Conservation (phyloP, 371 early-diverging fungal species). For the Amoeboaphelidium occidentale region DNA sequence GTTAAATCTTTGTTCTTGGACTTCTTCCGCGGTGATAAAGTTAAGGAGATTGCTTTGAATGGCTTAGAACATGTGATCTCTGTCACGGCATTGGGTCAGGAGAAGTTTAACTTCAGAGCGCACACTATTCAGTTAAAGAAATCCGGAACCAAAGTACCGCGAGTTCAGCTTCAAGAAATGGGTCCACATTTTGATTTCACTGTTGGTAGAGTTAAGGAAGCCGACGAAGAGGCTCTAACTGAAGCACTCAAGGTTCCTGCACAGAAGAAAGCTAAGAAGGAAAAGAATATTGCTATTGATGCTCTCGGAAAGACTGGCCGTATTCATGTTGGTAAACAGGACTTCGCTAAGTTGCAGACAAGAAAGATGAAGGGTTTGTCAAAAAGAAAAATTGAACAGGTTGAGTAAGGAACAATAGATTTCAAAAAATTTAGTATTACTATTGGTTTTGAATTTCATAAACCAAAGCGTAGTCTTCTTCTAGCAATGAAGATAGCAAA, state of each 20-base stretch:
- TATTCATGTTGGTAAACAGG: slow-evolving; percentile 74
- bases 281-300: slow-evolving; percentile 70
- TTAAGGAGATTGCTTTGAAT: slow-evolving; percentile 16
- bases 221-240: slow-evolving; percentile 56
- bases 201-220: slow-evolving; percentile 41
- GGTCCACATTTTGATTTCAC: slow-evolving; percentile 67
- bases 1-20: slow-evolving; percentile 57
- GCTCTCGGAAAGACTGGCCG: slow-evolving; percentile 79
- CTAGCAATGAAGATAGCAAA: too few species aligned
- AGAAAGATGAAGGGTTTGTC: slow-evolving; percentile 89
- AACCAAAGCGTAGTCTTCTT: too few species aligned
- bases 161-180: slow-evolving; percentile 78
- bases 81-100: slow-evolving; percentile 34
- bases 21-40: slow-evolving; percentile 57
- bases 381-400: slow-evolving; percentile 32
- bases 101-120: slow-evolving; percentile 41
- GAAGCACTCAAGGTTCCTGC: slow-evolving; percentile 51
- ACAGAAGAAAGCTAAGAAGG: slow-evolving; percentile 62
- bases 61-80: slow-evolving; percentile 75
- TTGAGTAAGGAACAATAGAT: too few species aligned
- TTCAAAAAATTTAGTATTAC: too few species aligned
- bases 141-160: slow-evolving; percentile 50
- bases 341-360: slow-evolving; percentile 70
- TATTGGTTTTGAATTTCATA: too few species aligned
- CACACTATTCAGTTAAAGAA: slow-evolving; percentile 64